Percentiles rank a stretch among this genome's conserved stretches.
Conservation (phyloP, 2,329 filamentous ascomycete genomes). For the Clonostachys sp. region DNA sequence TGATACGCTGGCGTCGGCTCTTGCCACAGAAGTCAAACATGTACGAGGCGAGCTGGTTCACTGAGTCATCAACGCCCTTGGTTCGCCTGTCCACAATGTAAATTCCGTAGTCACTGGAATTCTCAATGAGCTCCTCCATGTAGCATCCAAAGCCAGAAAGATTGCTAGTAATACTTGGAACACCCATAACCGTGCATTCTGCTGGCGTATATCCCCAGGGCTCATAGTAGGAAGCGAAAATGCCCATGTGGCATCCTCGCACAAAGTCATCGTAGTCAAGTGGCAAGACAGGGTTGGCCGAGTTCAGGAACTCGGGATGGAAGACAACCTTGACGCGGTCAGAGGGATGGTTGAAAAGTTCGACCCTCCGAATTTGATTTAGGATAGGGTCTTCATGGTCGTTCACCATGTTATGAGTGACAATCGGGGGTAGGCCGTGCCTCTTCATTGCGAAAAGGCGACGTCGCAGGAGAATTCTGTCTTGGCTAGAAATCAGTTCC, state of each 20-base stretch:
- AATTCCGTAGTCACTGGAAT: slow-evolving; percentile 96
- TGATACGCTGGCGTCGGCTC: slow-evolving; percentile 94
- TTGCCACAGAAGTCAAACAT: slow-evolving; percentile 96
- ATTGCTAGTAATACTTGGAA: slow-evolving; percentile 97
- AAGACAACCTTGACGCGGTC: slow-evolving; percentile 98
- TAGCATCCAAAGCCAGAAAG: slow-evolving; percentile 97
- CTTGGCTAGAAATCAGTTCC: slow-evolving; percentile 86
- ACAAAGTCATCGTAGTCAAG: slow-evolving; percentile 99
- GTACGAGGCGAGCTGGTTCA: slow-evolving; percentile 81
- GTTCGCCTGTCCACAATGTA: slow-evolving; percentile 95
- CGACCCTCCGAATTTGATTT: slow-evolving; percentile 91
- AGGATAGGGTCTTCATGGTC: slow-evolving; percentile 90
- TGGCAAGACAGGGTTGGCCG: slow-evolving; percentile 88
- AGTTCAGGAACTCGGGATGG: slow-evolving; percentile 96
- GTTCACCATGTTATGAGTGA: slow-evolving; percentile 98
- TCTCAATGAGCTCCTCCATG: slow-evolving; percentile 99
- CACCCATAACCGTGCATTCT: slow-evolving; percentile 98
- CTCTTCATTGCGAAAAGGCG: slow-evolving; percentile 97
- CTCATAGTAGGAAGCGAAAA: slow-evolving; percentile 98
- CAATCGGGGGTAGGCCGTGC: slow-evolving; percentile 83
- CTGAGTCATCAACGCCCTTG: slow-evolving; percentile 95
- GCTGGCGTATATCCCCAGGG: slow-evolving; percentile 98
- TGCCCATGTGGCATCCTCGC: slow-evolving; percentile 88
- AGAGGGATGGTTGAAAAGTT: slow-evolving; percentile 92
- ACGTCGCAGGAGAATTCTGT: slow-evolving; percentile 86